Evolutionary conservation across 495 filamentous ascomycete species (phyloP), one percentile per base, ranked within the genome.

Genomic region (Penicillium silybi): DNA sequence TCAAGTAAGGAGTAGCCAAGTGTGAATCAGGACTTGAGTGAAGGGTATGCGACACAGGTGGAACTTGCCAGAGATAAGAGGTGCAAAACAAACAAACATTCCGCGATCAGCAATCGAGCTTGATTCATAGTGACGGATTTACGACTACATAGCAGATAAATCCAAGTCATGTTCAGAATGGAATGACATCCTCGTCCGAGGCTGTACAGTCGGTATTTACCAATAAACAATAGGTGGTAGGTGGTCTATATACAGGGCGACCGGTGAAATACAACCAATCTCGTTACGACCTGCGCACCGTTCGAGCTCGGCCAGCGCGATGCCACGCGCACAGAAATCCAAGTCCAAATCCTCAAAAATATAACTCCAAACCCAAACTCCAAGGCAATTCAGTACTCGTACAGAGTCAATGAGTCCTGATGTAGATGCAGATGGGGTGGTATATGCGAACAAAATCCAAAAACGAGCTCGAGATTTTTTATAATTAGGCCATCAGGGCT

Each of bases 401-500:
- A 39, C 37, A 19, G 47, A 23, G 26, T n/a, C 23, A 44, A 46
- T 42, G 40, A 56, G 49, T 48, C 25, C 52, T 44, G 57, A 62
- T 65, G 58, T 55, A 59, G 43, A 63, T 57, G 62, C 56, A 58
- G 54, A 56, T 44, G 54, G 37, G 38, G 56, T 63, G 62, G 62
- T 65, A 63, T 65, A 65, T 45, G 37, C 27, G 25, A 35, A 32
- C 17, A 47, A 13, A 23, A 43, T 37, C 18, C 43, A 46, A 48
- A 50, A 50, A 32, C 13, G 1, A 32, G 29, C 29, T 8, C 29
- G 29, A 32, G 29, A 48, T 47, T 38, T 39, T 39, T 57, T 29
- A 32, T 11, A 32, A 35, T 53, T 57, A 61, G 46, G 57, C 68
- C 59, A 71, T 66, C 29, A 79, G 52, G 25, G 64, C 62, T 54